Conservation (phyloP, 768 basidiomycete genomes). For the Rossbeevera mucosa region DNA sequence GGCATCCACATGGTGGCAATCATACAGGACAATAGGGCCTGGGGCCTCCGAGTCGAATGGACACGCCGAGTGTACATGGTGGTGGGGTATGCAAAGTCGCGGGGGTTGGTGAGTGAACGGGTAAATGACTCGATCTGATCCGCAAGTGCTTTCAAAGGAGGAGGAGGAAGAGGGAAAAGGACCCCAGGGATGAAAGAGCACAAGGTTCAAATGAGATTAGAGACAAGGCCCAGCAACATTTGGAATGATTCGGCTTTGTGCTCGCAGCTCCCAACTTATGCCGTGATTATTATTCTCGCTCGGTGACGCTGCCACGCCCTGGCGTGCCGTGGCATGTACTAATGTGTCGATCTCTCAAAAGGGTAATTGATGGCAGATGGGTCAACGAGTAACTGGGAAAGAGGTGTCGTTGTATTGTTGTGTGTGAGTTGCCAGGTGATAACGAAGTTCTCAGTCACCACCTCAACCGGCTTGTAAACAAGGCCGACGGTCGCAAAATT, state of each 20-base stretch:
- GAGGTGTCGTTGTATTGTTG: not conserved
- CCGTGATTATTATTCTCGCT: not conserved
- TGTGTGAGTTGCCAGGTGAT: not conserved
- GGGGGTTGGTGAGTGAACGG: not conserved
- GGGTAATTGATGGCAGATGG: not conserved
- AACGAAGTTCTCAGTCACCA: not conserved
- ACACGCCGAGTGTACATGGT: slow-evolving; percentile 2
- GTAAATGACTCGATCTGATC: not conserved
- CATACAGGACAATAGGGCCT: slow-evolving; percentile 5
- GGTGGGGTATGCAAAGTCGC: not conserved
- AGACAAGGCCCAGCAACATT: not conserved
- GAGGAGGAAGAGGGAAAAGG: not conserved
- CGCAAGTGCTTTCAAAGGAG: not conserved
- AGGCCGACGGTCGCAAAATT: not conserved
- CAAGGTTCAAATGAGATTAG: not conserved
- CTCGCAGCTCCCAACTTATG: not conserved
- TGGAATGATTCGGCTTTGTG: not conserved
- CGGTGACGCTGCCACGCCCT: not conserved
- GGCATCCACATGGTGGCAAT: slow-evolving; percentile 7
- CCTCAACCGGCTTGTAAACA: not conserved
- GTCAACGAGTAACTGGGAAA: not conserved
- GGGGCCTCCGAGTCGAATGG: not conserved
- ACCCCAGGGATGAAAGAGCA: not conserved
- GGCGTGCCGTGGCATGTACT: slow-evolving; percentile 8
- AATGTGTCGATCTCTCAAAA: not conserved